Base-by-base conservation (phyloP, 78 protist genomes). In the Dictyostelium intermedium region DNA sequence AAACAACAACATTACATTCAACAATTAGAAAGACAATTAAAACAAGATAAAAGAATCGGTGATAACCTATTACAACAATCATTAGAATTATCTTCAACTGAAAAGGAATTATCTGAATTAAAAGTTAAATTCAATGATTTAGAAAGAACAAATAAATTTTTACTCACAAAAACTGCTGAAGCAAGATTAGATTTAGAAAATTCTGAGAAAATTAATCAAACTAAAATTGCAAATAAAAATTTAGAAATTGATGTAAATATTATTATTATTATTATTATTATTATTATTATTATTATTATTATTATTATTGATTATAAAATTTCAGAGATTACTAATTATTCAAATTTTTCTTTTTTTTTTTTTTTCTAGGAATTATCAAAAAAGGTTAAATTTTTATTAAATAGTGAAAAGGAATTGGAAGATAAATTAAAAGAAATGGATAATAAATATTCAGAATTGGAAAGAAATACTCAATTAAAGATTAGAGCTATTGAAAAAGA, bases 401-500 rank as follows among this genome's bases (percentile, higher is more conserved):
- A 25, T 16, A 41, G 16, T 14, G 63, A 79, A 69, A 69, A n/a
- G 2, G 50, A 50, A 70, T 30, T 23, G 23, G 87, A 80, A 70
- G 45, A 74, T 30, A 60, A 69, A 34, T n/a, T 13, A 20, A 80
- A 89, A 34, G 94, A 89, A 27, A 20, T 70, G 2, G 63, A 80
- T 20, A 39, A 30, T 45, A 78, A 89, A 70, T 37, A 37, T 45
- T 20, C 20, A 27, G 53, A 78, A 10, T 82, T 77, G 18, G 92
- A 86, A 82, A 63, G 76, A 89, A 76, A 87, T 35, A 43, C 72
- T 47, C 81, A 80, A 32, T 47, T 89, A 34, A 89, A 89, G 61
- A 47, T 89, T 16, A 80, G 73, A 69, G 79, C 87, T 27, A 45
- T 89, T 63, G 94, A 89, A 27, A 89, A 89, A 47, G 94, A 89